A percentile compares a stretch with the other conserved stretches of the same genome.
Conservation (phyloP, 1,139 yeast genomes). For the Pneumocystis jirovecii region DNA sequence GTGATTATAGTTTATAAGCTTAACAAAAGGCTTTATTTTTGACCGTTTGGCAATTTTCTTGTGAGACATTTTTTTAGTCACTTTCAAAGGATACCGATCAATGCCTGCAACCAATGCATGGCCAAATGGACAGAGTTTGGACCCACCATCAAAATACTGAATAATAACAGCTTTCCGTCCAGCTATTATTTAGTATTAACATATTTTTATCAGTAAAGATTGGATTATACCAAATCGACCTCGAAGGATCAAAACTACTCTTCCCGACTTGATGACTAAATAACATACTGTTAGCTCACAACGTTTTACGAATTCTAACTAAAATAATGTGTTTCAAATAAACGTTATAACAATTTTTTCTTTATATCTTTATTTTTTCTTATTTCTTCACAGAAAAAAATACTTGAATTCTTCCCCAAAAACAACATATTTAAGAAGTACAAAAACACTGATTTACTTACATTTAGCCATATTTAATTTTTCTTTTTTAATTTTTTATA, state of each 20-base stretch:
- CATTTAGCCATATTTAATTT: background rate
- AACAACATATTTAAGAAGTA: background rate
- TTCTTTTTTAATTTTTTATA: background rate
- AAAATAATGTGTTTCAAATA: background rate
- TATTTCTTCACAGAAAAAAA: background rate
- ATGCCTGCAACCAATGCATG: conserved; percentile 99
- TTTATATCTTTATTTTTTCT: background rate
- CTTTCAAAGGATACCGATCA: conserved; percentile 97
- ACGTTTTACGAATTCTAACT: background rate
- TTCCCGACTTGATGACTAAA: background rate
- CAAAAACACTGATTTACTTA: background rate
- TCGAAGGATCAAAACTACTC: background rate
- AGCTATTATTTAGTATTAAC: conserved; percentile 31
- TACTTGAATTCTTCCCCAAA: background rate
- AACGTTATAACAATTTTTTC: background rate
- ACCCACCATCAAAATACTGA: conserved; percentile 97
- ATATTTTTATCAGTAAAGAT: background rate
- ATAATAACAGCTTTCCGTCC: conserved; percentile 99
- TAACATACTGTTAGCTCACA: background rate
- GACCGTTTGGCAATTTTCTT: conserved; percentile 96
- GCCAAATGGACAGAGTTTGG: conserved; percentile 97
- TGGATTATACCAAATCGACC: background rate
- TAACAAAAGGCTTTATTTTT: conserved; percentile 97
- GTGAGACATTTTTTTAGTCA: conserved; percentile 86
- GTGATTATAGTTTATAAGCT: conserved; percentile 99